Evolutionary conservation across 148 eudicot genomes (phyloP).

Genomic region (Cornus controversa): DNA sequence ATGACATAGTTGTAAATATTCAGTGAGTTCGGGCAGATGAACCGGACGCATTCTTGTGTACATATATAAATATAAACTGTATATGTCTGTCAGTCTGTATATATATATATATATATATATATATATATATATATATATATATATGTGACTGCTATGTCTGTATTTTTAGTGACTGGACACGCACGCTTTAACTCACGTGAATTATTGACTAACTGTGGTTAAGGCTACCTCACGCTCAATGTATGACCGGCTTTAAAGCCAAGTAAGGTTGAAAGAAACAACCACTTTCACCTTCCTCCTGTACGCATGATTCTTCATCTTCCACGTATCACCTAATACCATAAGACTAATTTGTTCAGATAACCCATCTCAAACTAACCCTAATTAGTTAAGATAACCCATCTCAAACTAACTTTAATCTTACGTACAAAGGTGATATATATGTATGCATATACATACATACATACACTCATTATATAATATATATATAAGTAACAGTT

Average conservation of each 20-base stretch:
- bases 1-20: too few species aligned
- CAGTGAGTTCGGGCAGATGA: too few species aligned
- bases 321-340: background rate
- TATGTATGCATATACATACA: too few species aligned
- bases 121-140: too few species aligned
- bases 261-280: conserved; percentile 8
- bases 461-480: too few species aligned
- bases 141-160: too few species aligned
- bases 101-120: too few species aligned
- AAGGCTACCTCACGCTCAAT: conserved; percentile 15
- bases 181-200: conserved; percentile 21
- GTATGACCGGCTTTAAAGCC: conserved; percentile 27
- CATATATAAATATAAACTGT: too few species aligned
- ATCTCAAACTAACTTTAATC: background rate
- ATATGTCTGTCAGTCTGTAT: too few species aligned
- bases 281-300: background rate
- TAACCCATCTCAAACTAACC: background rate
- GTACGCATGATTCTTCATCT: background rate
- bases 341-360: background rate
- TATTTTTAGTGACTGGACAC: background rate
- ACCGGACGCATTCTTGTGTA: too few species aligned
- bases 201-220: background rate
- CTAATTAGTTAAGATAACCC: background rate
- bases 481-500: too few species aligned
- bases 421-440: too few species aligned